Base-by-base conservation (phyloP, 169 alveolate genomes). In the Perkinsus olseni region DNA sequence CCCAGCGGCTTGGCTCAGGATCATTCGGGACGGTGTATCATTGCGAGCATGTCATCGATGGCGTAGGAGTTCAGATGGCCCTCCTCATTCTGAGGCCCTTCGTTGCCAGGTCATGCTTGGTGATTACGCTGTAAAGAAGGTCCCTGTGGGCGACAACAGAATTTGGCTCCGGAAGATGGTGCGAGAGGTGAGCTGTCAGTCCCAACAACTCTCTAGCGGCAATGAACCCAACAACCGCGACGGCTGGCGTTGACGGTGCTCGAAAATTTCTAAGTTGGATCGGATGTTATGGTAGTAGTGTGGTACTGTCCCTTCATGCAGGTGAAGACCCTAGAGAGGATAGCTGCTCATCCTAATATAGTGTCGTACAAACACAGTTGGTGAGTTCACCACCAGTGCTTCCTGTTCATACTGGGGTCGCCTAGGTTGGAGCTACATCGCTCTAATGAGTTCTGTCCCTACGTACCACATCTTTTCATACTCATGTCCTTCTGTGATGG, bases 311-410 rank as follows among this genome's bases (percentile, higher is more conserved):
- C 82, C 34, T 62, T 62, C 17, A 0, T 28, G 31, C 34, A 62
- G 82, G 82, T 62, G 34, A 62, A 62, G 82, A 62, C 82, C 31
- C 34, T 62, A 1, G 82, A 62, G 34, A 62, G 82, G 82, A 62
- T 62, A 0, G 82, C 82, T 8, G 82, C 82, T 28, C 82, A 62
- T 62, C 82, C 94, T 34, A 96, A 96, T 92, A 95, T 96, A 31
- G 97, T 96, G 24, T 96, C 96, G 82, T 96, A 96, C 39, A 96
- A 96, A 90, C 97, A 96, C 74, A 95, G 97, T n/a, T 96, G 97
- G 97, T 62, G 34, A 28, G 82, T 21, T 62, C 37, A 24, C 82
- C 37, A 1, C 82, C 8, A 28, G 1, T 21, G 1, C 17, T 8
- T 8, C 37, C 31, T 62, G 1, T 21, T 8, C 82, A 62, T 24